A percentile compares a stretch with the other conserved stretches of the same genome.
Conservation (phyloP, 73 alveolate species). For the Paramecium sonneborni region DNA sequence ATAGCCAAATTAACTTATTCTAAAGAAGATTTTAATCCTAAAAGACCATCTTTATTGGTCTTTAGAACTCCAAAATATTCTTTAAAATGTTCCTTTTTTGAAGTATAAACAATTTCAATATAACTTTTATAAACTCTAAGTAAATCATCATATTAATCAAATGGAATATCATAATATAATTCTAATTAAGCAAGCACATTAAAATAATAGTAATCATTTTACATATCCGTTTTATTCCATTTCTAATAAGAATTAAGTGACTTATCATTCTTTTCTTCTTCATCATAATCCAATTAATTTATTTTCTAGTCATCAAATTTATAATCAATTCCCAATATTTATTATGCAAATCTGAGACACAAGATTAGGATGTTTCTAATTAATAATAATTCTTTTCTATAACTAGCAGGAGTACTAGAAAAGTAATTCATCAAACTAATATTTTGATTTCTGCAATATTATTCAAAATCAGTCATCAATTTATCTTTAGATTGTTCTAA, state of each 20-base stretch:
- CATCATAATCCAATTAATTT: neutral
- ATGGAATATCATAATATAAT: constrained; percentile 41
- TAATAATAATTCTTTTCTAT: constrained; percentile 44
- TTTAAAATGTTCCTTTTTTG: constrained; percentile 37
- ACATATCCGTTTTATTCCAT: constrained; percentile 25
- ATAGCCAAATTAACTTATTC: neutral
- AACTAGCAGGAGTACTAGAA: constrained; percentile 54
- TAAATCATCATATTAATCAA: constrained; percentile 34
- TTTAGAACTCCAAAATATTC: constrained; percentile 49
- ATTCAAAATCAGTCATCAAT: constrained; percentile 31
- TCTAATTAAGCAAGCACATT: constrained; percentile 12
- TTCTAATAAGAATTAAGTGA: neutral
- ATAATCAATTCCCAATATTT: neutral
- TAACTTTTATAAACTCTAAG: neutral
- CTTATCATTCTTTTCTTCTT: constrained; percentile 7
- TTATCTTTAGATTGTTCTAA: neutral
- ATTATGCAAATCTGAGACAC: neutral
- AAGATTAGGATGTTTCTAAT: constrained; percentile 25
- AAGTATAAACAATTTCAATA: constrained; percentile 11
- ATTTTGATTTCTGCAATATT: neutral
- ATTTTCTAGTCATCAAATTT: neutral
- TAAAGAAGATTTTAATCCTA: constrained; percentile 11
- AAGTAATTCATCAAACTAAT: constrained; percentile 16
- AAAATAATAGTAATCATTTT: constrained; percentile 29
- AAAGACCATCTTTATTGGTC: neutral